Conservation (phyloP, 1,284 basidiomycete species). For the Ceratobasidium sp. region DNA sequence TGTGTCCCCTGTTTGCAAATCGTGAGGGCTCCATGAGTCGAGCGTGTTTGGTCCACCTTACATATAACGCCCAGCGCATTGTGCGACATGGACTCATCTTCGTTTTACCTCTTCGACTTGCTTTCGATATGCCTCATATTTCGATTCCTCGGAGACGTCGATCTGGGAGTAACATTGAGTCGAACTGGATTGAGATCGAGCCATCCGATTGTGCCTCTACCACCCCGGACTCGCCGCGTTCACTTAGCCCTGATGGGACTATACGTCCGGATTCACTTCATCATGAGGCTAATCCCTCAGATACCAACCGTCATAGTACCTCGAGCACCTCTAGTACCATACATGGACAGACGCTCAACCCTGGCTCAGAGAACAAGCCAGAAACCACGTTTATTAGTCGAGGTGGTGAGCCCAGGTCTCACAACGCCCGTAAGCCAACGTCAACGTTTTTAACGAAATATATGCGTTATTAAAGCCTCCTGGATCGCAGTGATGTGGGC, state of each 20-base stretch:
- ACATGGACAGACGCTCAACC: neutral
- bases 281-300: neutral
- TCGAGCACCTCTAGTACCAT: neutral
- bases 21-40: constrained; percentile 20
- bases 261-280: neutral
- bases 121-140: constrained; percentile 2
- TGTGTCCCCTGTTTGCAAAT: constrained; percentile 17
- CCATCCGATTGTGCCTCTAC: neutral
- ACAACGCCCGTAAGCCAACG: constrained; percentile 4
- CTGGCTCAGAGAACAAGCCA: neutral
- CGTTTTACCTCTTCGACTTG: neutral
- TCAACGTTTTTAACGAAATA: constrained; percentile 1
- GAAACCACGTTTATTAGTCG: neutral
- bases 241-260: neutral
- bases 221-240: neutral
- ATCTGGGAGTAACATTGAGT: constrained; percentile 19
- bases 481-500: constrained; percentile 19
- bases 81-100: neutral
- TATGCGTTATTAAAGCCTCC: constrained; percentile 22
- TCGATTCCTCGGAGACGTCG: neutral
- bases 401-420: constrained; percentile 21
- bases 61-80: constrained; percentile 7
- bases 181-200: constrained; percentile 20
- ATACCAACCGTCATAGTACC: neutral
- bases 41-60: neutral